Conservation (phyloP, 2,329 filamentous ascomycete genomes). For the Colletotrichum tanaceti region DNA sequence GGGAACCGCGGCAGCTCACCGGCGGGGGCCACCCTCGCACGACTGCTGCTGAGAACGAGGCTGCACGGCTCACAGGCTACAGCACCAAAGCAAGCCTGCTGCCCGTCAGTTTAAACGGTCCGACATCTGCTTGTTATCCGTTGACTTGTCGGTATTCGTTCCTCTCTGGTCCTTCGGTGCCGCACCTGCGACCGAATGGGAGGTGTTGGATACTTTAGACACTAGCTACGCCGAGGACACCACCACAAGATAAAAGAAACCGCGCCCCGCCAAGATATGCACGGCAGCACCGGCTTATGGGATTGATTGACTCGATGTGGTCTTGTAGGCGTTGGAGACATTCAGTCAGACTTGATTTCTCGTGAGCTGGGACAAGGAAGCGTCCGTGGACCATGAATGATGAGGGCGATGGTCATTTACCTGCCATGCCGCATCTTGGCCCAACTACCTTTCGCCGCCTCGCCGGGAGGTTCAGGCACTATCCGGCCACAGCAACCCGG, state of each 20-base stretch:
- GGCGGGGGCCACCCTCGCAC: conserved; percentile 38
- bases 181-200: too few relatives aligned
- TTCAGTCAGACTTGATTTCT: conserved; percentile 7
- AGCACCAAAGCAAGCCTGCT: conserved; percentile 17
- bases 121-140: conserved; percentile 25
- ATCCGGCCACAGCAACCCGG: conserved; percentile 19
- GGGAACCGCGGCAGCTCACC: conserved; percentile 21
- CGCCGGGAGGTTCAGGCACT: conserved; percentile 29
- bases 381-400: not conserved
- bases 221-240: not conserved
- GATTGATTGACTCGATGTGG: conserved; percentile 5
- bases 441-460: conserved; percentile 24
- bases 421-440: conserved; percentile 6
- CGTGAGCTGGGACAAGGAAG: not conserved
- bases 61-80: conserved; percentile 40
- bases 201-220: not conserved
- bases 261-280: not conserved
- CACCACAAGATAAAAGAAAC: not conserved
- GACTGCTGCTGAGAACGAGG: conserved; percentile 37
- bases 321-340: not conserved
- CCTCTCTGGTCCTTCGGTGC: not conserved
- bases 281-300: conserved; percentile 1
- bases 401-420: too few relatives aligned
- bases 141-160: conserved; percentile 2
- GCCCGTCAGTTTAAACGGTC: conserved; percentile 32